Base-by-base conservation (phyloP, 2,329 filamentous ascomycete species). In the Pezicula rhizophila region DNA sequence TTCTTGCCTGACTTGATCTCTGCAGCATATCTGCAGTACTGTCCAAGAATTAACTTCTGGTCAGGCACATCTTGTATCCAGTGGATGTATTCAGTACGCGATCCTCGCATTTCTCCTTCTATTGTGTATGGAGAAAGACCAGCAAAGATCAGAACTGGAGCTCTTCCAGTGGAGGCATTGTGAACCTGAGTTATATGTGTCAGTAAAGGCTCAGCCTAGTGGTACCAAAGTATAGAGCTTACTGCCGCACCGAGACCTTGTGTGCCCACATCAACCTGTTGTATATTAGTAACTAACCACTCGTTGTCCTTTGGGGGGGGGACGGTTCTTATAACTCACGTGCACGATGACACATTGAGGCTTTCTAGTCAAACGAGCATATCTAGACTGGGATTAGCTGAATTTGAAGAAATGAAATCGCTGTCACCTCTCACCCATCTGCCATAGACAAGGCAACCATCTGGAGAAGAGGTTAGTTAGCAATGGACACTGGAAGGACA, bases 21-120 rank as follows among this genome's bases (percentile, higher is more conserved):
- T 2, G 74, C 82, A 0, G 77, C 73, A 56, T 87, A 89, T 35
- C 85, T 74, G 60, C 85, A 89, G 60, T 89, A 89, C 62, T 89
- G 85, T 0, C 75, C 70, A 7, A 89, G 76, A 43, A 89, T 88
- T 57, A 80, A 76, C 61, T 85, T 85, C 64, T 89, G 85, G 57
- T 89, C 85, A 0, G 81, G 85, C 2, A 87, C 81, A 64, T 89
- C 85, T 60, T 89, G 85, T 26, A 89, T 84, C 84, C 84, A 89
- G 60, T 89, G 85, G 57, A 88, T 88, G 59, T 87, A 89, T 64
- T 89, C 85, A 0, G 85, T 88, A 49, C 85, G 69, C 1, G 77
- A 82, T 1, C 85, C 85, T 5, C 80, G 72, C 65, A 83, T 78
- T 64, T 89, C 85, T 5, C 85, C 85, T 57, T 88, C 83, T 45